A percentile compares a stretch with the other conserved stretches of the same genome.
Conservation (phyloP, 1,284 basidiomycete genomes). For the Sanghuangporus sanghuang region DNA sequence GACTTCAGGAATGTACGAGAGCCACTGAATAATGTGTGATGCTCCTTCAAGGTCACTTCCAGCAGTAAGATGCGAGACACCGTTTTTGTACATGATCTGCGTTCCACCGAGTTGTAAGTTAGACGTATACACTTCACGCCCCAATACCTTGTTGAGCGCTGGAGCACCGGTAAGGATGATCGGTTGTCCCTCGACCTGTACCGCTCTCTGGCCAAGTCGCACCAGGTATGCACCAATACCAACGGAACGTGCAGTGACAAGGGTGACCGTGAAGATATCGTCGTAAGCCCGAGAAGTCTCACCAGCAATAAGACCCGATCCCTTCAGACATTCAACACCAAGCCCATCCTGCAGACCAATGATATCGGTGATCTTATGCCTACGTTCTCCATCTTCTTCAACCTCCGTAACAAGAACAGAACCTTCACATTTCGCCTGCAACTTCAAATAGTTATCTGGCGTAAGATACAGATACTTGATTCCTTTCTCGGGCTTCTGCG, state of each 20-base stretch:
- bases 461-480: conserved; percentile 96
- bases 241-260: conserved; percentile 97
- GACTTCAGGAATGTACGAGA: conserved; percentile 87
- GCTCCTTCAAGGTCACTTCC: conserved; percentile 94
- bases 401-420: conserved; percentile 83
- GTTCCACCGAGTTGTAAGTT: conserved; percentile 99
- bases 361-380: conserved; percentile 94
- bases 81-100: conserved; percentile 99
- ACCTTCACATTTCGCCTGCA: conserved; percentile 76
- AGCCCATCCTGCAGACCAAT: conserved; percentile 95
- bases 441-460: conserved; percentile 76
- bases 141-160: conserved; percentile 98
- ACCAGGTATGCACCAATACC: conserved; percentile 99
- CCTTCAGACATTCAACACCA: conserved; percentile 96
- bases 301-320: conserved; percentile 97
- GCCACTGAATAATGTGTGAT: conserved; percentile 89
- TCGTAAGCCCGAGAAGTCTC: conserved; percentile 98
- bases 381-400: conserved; percentile 79
- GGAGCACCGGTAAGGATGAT: conserved; percentile 98
- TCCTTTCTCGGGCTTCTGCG: conserved; percentile 85
- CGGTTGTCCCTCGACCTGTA: conserved; percentile 98
- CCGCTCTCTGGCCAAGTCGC: conserved; percentile 94
- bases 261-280: conserved; percentile 98
- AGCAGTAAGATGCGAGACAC: conserved; percentile 95
- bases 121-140: conserved; percentile 98